Base-by-base conservation (phyloP, 257 asterid species). In the Fraxinus pennsylvanica region DNA sequence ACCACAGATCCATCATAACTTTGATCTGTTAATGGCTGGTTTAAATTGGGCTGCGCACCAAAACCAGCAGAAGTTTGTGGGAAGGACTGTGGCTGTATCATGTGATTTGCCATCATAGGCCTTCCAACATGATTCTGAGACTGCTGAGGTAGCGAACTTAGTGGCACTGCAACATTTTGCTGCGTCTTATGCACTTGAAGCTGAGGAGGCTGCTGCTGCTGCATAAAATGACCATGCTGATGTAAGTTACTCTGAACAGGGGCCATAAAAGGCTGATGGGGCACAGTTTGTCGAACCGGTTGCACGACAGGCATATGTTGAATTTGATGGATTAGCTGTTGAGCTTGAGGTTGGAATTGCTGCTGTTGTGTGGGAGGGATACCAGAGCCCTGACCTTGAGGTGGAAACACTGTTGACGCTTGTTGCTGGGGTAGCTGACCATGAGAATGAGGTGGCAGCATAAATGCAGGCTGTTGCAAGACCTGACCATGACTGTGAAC, bases 291-390 rank as follows among this genome's bases (percentile, higher is more conserved):
- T 76, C 85, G 96, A 83, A 57, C 81, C 25, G 88, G 85, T 72
- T 87, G 92, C 84, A 83, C 32, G 32, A 74, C 81, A 63, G 90
- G 92, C 71, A 84, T 89, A 81, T 84, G 92, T 43, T 86, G 97
- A 82, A 69, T 66, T 39, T 85, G 87, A 72, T 78, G 81, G 63
- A 81, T 72, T 19, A 76, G 79, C 52, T 79, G 96, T 68, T 83
- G 96, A 43, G 84, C 85, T 80, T 83, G 89, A 74, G 92, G 80
- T 73, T 84, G 88, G 81, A 85, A 85, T 79, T 86, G 92, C 81
- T 90, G 91, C 43, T 85, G 91, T 59, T 84, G 93, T 35, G 82
- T 66, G 32, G 82, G 79, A 71, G 84, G 84, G 76, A 75, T 63
- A 69, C 80, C 78, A 71, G 88, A 38, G 6, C 79, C 82, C 84